A percentile compares a stretch with the other conserved stretches of the same genome.
These are phyloP conservation scores for Suillus bovinus DNA, from an alignment of 768 basidiomycete genomes.

Conservation along the genomic window DNA sequence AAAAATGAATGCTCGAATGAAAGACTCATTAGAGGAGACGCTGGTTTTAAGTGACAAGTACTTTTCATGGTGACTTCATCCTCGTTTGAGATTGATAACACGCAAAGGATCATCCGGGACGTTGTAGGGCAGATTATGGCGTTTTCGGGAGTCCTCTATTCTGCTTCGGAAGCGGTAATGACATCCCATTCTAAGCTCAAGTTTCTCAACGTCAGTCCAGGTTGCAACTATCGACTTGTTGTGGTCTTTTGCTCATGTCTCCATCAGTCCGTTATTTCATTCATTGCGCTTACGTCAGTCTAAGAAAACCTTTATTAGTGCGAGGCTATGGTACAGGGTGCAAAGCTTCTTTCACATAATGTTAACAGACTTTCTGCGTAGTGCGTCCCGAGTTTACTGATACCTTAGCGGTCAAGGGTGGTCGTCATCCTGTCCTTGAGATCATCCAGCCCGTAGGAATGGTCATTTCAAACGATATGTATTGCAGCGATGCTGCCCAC, in stretches of 20 bases:
- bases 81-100: neutral
- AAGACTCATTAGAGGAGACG: constrained; percentile 88
- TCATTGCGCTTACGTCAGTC: neutral
- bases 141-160: constrained; percentile 81
- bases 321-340: constrained; percentile 46
- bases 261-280: constrained; percentile 60
- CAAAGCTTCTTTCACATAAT: neutral
- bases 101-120: constrained; percentile 71
- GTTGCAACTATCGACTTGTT: constrained; percentile 89
- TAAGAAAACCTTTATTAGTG: constrained; percentile 31
- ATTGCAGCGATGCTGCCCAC: constrained; percentile 76
- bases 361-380: constrained; percentile 26
- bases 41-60: constrained; percentile 83
- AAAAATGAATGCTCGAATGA: constrained; percentile 87
- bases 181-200: neutral
- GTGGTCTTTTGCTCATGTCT: constrained; percentile 82
- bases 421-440: constrained; percentile 88
- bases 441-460: constrained; percentile 64
- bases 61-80: neutral
- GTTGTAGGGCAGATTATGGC: constrained; percentile 69
- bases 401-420: constrained; percentile 85
- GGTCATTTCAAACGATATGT: constrained; percentile 88
- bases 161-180: constrained; percentile 82
- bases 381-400: constrained; percentile 92
- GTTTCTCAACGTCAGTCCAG: constrained; percentile 37